phyloP scores from a whole-genome alignment of 495 filamentous ascomycete species.

The Chaetomium tenue region DNA sequence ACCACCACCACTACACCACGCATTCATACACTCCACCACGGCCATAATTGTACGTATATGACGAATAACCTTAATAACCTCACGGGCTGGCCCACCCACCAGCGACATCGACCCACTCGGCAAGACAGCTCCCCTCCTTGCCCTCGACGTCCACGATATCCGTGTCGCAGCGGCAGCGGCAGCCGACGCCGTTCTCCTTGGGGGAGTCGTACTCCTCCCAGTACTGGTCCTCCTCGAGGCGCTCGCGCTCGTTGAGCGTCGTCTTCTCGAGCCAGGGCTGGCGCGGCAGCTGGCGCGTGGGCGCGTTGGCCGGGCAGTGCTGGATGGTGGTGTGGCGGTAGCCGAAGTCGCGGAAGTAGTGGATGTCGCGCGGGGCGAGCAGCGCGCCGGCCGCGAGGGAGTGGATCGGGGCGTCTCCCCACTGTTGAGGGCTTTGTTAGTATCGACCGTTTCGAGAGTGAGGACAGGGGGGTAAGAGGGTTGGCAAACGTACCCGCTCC shows the following conservation, averaged over 20 bases:
- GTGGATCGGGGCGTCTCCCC: slow-evolving; percentile 98
- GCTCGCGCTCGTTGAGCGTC: slow-evolving; percentile 79
- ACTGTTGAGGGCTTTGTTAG: slow-evolving; percentile 51
- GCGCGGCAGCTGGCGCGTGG: slow-evolving; percentile 78
- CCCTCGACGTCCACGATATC: slow-evolving; percentile 97
- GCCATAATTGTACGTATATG: neutral
- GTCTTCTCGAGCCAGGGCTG: slow-evolving; percentile 82
- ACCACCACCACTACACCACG: too few species aligned
- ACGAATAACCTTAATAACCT: too few species aligned
- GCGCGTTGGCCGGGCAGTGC: slow-evolving; percentile 96
- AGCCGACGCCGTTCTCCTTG: slow-evolving; percentile 96
- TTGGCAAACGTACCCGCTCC: slow-evolving; percentile 70
- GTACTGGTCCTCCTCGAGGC: slow-evolving; percentile 92
- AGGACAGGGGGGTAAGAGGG: slow-evolving; percentile 8
- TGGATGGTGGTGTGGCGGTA: slow-evolving; percentile 99
- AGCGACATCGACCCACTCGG: slow-evolving; percentile 97
- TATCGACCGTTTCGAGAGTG: neutral
- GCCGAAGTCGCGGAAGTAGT: slow-evolving; percentile 99
- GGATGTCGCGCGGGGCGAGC: slow-evolving; percentile 77
- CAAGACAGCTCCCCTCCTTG: slow-evolving; percentile 90
- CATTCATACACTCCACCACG: neutral
- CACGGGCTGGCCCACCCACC: slow-evolving; percentile 79
- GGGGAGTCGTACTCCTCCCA: slow-evolving; percentile 84
- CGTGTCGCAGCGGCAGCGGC: slow-evolving; percentile 96
- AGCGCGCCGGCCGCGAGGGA: slow-evolving; percentile 92